These are phyloP conservation scores for Backusella tarrabulga DNA, from an alignment of 192 early-diverging fungal species.

Conservation along the genomic window DNA sequence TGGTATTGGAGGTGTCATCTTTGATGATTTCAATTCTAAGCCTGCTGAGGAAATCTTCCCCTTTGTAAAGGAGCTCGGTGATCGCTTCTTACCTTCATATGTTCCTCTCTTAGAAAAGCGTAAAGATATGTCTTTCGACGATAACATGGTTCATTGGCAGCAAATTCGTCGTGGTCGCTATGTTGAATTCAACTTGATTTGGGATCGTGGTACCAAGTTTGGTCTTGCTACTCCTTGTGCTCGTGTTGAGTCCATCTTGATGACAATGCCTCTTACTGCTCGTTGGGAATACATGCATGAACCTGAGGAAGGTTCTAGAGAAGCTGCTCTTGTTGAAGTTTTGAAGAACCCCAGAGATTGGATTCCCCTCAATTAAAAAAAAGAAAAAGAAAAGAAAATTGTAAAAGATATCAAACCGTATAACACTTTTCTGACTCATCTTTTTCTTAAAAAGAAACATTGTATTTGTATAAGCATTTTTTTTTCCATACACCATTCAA, in stretches of 20 bases:
- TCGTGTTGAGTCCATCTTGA: slow-evolving; percentile 93
- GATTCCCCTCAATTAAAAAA: slow-evolving; percentile 40
- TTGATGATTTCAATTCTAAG: slow-evolving; percentile 86
- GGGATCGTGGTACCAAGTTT: slow-evolving; percentile 93
- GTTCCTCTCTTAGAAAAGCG: slow-evolving; percentile 80
- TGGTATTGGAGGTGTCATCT: slow-evolving; percentile 97
- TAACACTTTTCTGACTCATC: background rate
- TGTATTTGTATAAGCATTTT: background rate
- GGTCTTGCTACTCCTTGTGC: slow-evolving; percentile 94
- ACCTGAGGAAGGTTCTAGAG: slow-evolving; percentile 64
- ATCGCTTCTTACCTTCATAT: slow-evolving; percentile 80
- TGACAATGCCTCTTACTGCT: slow-evolving; percentile 90
- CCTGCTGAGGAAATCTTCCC: slow-evolving; percentile 71
- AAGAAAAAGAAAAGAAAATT: background rate
- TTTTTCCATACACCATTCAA: background rate
- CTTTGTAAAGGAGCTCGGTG: slow-evolving; percentile 78
- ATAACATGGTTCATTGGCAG: slow-evolving; percentile 86
- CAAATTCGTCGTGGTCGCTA: slow-evolving; percentile 93
- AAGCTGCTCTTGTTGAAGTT: slow-evolving; percentile 73
- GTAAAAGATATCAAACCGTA: background rate
- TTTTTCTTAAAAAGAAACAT: background rate
- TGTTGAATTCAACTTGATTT: slow-evolving; percentile 96
- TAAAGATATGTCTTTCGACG: slow-evolving; percentile 71
- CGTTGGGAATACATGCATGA: slow-evolving; percentile 93
- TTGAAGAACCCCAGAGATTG: slow-evolving; percentile 79